Conservation (phyloP, 768 basidiomycete genomes). For the Lentinula raphanica region DNA sequence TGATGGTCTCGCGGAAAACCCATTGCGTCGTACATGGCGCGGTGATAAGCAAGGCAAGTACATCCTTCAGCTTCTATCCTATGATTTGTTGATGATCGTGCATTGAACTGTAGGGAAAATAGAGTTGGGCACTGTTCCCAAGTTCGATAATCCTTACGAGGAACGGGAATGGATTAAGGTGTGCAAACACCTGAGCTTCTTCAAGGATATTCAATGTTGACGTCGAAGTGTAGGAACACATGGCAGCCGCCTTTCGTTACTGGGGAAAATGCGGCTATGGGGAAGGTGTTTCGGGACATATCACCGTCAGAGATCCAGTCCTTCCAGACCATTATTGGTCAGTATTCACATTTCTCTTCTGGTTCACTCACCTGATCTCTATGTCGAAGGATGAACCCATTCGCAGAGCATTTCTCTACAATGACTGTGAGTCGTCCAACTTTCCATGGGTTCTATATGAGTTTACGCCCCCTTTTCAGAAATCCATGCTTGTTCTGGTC, state of each 20-base stretch:
- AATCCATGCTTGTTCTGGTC: conserved; percentile 24
- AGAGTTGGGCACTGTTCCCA: conserved; percentile 16
- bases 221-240: conserved; percentile 13
- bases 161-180: conserved; percentile 26
- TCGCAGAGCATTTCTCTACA: conserved; percentile 21
- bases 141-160: conserved; percentile 19
- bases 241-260: conserved; percentile 23
- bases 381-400: conserved; percentile 21
- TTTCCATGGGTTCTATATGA: neutral
- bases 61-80: neutral
- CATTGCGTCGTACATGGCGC: conserved; percentile 9
- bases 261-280: conserved; percentile 18
- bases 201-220: neutral
- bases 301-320: conserved; percentile 21
- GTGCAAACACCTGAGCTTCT: neutral
- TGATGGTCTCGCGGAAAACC: conserved; percentile 5
- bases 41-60: conserved; percentile 8
- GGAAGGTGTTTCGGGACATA: conserved; percentile 21
- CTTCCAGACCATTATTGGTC: conserved; percentile 23
- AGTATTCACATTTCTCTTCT: neutral
- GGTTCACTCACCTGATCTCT: neutral
- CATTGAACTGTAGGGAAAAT: conserved; percentile 11
- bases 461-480: conserved; percentile 9
- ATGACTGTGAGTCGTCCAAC: conserved; percentile 16
- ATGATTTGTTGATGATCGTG: too few relatives aligned